Conservation (phyloP, 1,139 yeast genomes). For the Zygosaccharomyces sapae region DNA sequence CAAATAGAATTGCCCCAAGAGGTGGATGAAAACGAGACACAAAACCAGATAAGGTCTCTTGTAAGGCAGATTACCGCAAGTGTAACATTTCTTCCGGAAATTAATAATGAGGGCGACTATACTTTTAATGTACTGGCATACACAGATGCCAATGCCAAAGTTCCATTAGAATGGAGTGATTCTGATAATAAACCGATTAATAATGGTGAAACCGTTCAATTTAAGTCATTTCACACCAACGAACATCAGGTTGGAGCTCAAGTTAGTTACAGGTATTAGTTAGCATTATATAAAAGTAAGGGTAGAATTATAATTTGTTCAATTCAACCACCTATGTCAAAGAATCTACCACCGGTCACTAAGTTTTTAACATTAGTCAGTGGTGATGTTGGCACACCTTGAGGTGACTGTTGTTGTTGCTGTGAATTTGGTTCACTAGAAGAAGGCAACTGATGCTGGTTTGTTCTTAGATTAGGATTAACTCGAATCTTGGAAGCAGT, state of each 20-base stretch:
- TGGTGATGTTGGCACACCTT: conserved; percentile 7
- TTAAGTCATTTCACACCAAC: conserved; percentile 65
- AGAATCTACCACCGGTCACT: conserved; percentile 25
- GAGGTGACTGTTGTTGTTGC: conserved; percentile 14
- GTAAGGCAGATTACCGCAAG: conserved; percentile 88
- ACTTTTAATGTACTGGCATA: conserved; percentile 86
- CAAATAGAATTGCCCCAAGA: conserved; percentile 10
- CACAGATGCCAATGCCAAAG: conserved; percentile 66
- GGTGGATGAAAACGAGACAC: conserved; percentile 44
- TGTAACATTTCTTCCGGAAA: conserved; percentile 75
- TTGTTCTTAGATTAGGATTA: conserved; percentile 12
- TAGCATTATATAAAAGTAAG: neutral
- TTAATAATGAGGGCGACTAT: conserved; percentile 56
- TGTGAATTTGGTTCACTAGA: conserved; percentile 3
- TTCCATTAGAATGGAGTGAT: conserved; percentile 86
- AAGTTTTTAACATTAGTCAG: conserved; percentile 20
- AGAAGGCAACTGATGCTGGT: conserved; percentile 11
- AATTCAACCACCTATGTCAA: conserved; percentile 16
- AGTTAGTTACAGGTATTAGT: conserved; percentile 58
- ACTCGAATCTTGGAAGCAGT: conserved; percentile 12
- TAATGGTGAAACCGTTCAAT: conserved; percentile 60
- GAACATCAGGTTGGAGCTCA: conserved; percentile 70
- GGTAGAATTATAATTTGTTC: neutral
- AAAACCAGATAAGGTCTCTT: conserved; percentile 75
- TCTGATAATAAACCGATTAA: conserved; percentile 58